Evolutionary conservation across 2,329 filamentous ascomycete species (phyloP).

Genomic region (Alternaria dauci): DNA sequence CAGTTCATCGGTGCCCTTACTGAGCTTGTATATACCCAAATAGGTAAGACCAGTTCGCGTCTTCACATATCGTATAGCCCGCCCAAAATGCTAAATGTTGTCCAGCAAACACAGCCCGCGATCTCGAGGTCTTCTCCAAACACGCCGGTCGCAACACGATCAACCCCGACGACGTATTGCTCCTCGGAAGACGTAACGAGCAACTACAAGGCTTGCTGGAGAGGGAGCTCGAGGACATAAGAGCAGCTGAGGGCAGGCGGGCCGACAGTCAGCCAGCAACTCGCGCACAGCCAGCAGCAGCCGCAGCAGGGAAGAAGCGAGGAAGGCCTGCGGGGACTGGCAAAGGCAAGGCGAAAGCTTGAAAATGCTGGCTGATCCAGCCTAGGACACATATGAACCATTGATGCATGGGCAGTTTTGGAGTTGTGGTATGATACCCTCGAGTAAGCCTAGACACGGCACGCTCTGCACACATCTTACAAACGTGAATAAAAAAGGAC

Average conservation of each 20-base stretch:
- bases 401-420: slow-evolving; percentile 2
- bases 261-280: slow-evolving; percentile 19
- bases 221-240: slow-evolving; percentile 67
- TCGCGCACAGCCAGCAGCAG: slow-evolving; percentile 12
- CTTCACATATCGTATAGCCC: background rate
- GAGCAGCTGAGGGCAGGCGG: slow-evolving; percentile 38
- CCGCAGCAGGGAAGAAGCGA: slow-evolving; percentile 25
- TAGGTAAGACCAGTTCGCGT: slow-evolving; percentile 64
- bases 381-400: background rate
- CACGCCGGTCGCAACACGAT: slow-evolving; percentile 85
- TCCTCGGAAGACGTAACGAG: slow-evolving; percentile 86
- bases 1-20: slow-evolving; percentile 82
- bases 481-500: background rate
- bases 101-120: slow-evolving; percentile 56
- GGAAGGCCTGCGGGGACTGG: slow-evolving; percentile 34
- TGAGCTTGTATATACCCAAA: slow-evolving; percentile 86
- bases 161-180: slow-evolving; percentile 84
- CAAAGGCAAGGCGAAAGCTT: slow-evolving; percentile 32
- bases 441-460: background rate
- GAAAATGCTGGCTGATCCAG: background rate
- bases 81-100: slow-evolving; percentile 1
- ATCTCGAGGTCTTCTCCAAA: slow-evolving; percentile 67
- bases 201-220: slow-evolving; percentile 80
- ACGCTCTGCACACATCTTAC: background rate
- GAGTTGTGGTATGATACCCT: slow-evolving; percentile 21